Conservation (phyloP, 2,329 filamentous ascomycete genomes). For the Furcasterigmium furcatum region DNA sequence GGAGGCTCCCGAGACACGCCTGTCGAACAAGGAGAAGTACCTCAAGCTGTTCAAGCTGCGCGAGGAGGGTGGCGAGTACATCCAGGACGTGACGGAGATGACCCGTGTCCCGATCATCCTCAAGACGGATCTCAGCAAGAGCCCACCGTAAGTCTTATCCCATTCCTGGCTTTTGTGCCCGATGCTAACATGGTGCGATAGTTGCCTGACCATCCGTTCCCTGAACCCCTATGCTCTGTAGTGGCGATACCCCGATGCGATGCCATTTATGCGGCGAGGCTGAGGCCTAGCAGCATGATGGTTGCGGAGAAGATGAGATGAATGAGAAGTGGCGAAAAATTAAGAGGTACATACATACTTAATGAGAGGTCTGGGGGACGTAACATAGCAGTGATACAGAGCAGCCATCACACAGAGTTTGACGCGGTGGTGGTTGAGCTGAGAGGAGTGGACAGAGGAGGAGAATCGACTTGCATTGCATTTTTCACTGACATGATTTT, state of each 20-base stretch:
- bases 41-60: conserved; percentile 83
- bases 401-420: background rate
- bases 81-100: conserved; percentile 98
- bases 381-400: background rate
- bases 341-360: background rate
- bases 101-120: conserved; percentile 94
- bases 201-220: conserved; percentile 80
- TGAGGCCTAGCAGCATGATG: too few relatives aligned
- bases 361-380: background rate
- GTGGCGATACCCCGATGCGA: conserved; percentile 8
- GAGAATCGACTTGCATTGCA: too few relatives aligned
- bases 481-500: too few relatives aligned
- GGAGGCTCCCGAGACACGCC: conserved; percentile 73
- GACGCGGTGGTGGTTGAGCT: background rate
- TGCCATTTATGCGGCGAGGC: background rate
- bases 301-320: too few relatives aligned
- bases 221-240: conserved; percentile 73
- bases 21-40: conserved; percentile 96
- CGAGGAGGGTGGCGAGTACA: conserved; percentile 92
- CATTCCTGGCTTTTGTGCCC: background rate
- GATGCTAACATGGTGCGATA: too few relatives aligned
- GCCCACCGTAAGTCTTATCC: conserved; percentile 81
- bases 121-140: conserved; percentile 98
- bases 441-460: too few relatives aligned
- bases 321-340: too few relatives aligned